Percentiles rank a stretch among this genome's conserved stretches.
phyloP scores from a whole-genome alignment of 441 rosid genomes.

The Corymbia calophylla region DNA sequence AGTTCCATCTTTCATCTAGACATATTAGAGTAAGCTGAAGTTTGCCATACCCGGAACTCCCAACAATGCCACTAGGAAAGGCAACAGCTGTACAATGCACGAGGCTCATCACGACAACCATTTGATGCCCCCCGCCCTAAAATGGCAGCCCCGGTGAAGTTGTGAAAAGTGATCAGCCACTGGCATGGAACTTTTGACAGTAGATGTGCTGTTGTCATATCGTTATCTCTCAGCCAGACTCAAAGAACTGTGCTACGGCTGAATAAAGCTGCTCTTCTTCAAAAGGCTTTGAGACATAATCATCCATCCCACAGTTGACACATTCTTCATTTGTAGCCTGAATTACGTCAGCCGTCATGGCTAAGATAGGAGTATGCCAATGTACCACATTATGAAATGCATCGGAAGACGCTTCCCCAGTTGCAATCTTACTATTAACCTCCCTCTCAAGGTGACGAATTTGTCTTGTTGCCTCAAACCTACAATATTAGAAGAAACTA shows the following conservation, averaged over 20 bases:
- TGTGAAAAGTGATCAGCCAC: constrained; percentile 4
- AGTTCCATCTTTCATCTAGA: neutral
- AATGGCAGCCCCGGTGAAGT: neutral
- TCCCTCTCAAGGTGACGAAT: constrained; percentile 52
- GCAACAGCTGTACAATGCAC: neutral
- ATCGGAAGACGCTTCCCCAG: constrained; percentile 38
- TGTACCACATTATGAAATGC: constrained; percentile 25
- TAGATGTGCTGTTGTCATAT: neutral
- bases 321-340: constrained; percentile 78
- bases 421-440: constrained; percentile 46
- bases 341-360: constrained; percentile 95
- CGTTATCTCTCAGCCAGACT: constrained; percentile 24
- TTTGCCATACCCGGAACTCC: neutral
- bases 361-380: constrained; percentile 84
- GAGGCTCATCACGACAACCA: neutral
- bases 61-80: neutral
- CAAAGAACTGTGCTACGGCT: constrained; percentile 70
- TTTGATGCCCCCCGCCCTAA: neutral
- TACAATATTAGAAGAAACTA: constrained; percentile 13
- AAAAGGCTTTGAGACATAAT: constrained; percentile 78
- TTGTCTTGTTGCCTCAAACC: constrained; percentile 82
- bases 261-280: constrained; percentile 80
- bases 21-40: neutral
- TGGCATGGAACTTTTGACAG: neutral
- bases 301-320: constrained; percentile 88